phyloP scores from a whole-genome alignment of 148 eudicot species.

The Oxyria digyna region DNA sequence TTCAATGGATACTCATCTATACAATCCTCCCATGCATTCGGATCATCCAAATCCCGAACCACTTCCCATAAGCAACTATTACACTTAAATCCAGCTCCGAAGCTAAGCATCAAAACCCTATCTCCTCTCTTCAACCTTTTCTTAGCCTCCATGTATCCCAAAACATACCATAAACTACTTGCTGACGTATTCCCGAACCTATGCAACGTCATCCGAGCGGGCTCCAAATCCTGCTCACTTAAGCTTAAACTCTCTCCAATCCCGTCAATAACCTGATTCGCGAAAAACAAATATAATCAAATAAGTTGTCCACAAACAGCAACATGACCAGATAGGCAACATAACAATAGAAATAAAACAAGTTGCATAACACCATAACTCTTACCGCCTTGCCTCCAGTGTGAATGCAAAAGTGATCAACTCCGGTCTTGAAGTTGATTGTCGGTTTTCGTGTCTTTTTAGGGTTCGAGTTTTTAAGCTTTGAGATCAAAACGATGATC shows the following conservation, averaged over 20 bases:
- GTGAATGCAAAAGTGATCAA: conserved; percentile 51
- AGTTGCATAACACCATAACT: too few relatives aligned
- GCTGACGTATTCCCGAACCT: conserved; percentile 55
- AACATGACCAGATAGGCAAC: too few relatives aligned
- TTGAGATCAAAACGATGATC: conserved; percentile 6
- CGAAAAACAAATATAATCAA: too few relatives aligned
- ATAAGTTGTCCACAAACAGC: too few relatives aligned
- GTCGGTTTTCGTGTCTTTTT: conserved; percentile 1
- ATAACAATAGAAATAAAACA: too few relatives aligned
- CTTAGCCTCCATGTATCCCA: conserved; percentile 53
- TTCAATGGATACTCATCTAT: conserved; percentile 36
- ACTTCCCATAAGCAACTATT: conserved; percentile 75
- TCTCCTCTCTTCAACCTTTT: conserved; percentile 41
- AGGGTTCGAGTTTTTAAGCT: not conserved
- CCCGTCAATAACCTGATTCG: too few relatives aligned
- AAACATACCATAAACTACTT: conserved; percentile 50
- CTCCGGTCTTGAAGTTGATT: conserved; percentile 34
- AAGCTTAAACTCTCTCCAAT: conserved; percentile 28
- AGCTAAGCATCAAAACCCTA: conserved; percentile 38
- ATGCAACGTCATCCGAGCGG: conserved; percentile 56
- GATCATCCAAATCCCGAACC: conserved; percentile 36
- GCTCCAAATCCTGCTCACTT: conserved; percentile 32
- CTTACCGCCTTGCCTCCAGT: conserved; percentile 54
- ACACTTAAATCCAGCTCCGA: conserved; percentile 62
- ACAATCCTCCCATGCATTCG: conserved; percentile 45